Conservation (phyloP, 2,329 filamentous ascomycete genomes). For the Neopestalotiopsis sp. region DNA sequence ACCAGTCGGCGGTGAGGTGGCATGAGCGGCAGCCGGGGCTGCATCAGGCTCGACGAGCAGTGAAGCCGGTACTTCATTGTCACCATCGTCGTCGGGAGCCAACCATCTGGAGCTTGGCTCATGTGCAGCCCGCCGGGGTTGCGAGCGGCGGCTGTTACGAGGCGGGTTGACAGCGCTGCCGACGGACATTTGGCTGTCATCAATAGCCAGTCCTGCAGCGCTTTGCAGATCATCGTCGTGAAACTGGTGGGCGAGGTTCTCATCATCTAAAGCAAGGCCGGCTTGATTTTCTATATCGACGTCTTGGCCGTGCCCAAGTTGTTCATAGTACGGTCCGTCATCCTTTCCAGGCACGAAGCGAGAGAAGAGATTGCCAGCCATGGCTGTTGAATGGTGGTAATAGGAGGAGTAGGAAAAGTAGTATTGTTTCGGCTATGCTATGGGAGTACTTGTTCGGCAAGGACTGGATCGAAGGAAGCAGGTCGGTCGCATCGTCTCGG, state of each 20-base stretch:
- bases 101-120: slow-evolving; percentile 34
- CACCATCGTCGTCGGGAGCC: slow-evolving; percentile 37
- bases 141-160: slow-evolving; percentile 22
- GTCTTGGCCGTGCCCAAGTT: slow-evolving; percentile 48
- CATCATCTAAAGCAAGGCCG: slow-evolving; percentile 54
- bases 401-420: too few species aligned
- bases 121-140: slow-evolving; percentile 20
- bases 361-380: slow-evolving; percentile 55
- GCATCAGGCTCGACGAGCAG: slow-evolving; percentile 60
- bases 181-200: slow-evolving; percentile 51
- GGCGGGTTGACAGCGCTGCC: slow-evolving; percentile 38
- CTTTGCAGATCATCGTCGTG: slow-evolving; percentile 54
- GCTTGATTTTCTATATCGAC: slow-evolving; percentile 47
- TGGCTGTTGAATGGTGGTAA: slow-evolving; percentile 27
- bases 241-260: slow-evolving; percentile 58
- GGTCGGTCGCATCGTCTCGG: slow-evolving; percentile 9
- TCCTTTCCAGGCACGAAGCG: slow-evolving; percentile 43
- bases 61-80: slow-evolving; percentile 69
- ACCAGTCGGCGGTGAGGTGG: slow-evolving; percentile 29
- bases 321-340: slow-evolving; percentile 55
- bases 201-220: slow-evolving; percentile 45
- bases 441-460: background rate
- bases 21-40: slow-evolving; percentile 24
- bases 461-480: background rate
- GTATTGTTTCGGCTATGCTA: background rate